phyloP scores from a whole-genome alignment of 2,329 filamentous ascomycete species.

The Trichothecium roseum region DNA sequence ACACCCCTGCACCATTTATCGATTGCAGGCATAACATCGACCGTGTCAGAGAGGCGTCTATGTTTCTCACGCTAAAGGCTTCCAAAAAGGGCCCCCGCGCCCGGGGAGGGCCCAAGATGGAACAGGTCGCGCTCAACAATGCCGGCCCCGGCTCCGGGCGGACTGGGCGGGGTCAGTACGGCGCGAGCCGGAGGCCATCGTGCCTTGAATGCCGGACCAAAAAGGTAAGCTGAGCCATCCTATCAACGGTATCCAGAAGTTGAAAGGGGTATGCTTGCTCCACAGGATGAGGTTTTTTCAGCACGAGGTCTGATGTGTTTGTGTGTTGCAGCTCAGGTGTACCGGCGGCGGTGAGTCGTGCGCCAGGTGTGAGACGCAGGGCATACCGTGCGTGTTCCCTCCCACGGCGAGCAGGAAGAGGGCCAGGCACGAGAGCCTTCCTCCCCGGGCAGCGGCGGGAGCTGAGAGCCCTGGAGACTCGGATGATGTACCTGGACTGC shows the following conservation, averaged over 20 bases:
- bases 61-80: constrained; percentile 8
- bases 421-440: no score
- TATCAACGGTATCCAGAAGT: no score
- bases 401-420: background rate
- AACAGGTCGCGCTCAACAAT: constrained; percentile 4
- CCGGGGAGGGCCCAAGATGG: constrained; percentile 3
- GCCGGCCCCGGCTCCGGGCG: constrained; percentile 2
- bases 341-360: constrained; percentile 4
- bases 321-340: constrained; percentile 4
- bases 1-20: no score
- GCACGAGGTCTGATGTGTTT: no score
- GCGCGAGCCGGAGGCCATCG: constrained; percentile 5
- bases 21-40: no score
- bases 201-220: constrained; percentile 6
- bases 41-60: no score
- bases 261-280: no score
- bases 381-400: constrained; percentile 4
- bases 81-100: constrained; percentile 1
- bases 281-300: no score
- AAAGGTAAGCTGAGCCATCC: no score
- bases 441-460: no score
- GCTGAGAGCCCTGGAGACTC: no score
- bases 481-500: no score
- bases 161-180: constrained; percentile 1
- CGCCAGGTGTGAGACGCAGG: constrained; percentile 5